Base-by-base conservation (phyloP, 345 rosid species). In the Kernera saxatilis region DNA sequence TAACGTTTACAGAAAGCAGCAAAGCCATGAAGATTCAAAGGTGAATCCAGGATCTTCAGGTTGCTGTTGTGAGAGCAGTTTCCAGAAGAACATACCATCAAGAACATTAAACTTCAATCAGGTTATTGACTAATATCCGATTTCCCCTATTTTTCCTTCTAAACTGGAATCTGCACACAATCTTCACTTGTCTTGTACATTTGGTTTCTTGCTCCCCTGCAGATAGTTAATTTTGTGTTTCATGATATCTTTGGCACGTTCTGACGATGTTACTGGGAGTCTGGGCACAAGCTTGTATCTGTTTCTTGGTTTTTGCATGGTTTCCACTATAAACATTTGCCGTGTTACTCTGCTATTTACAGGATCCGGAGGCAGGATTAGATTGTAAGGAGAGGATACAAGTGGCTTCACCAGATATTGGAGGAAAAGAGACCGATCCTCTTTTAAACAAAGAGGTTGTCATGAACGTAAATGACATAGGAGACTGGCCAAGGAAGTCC, bases 381-480 rank as follows among this genome's bases (percentile, higher is more conserved):
- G 66, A 46, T 61, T 67, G 62, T 19, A 54, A 72, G 43, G 64
- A 46, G 57, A 83, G 57, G 61, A 50, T 41, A 21, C 37, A 41
- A 22, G 39, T 53, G 17, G 53, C 67, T 74, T 79, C 23, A 63
- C 61, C 54, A n/a, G 72, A 52, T 33, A 18, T 6, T 15, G 63
- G 56, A 22, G 68, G 64, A 64, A 65, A 69, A 1, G 96, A 85
- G 39, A 70, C 67, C 2, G 81, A 74, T 52, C 82, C 89, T 2
- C 89, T 89, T 69, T 51, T 91, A 78, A 78, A 67, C 49, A 78
- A 53, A 62, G 91, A 88, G 56, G 77, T 78, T 8, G 77, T 83
- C 21, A 82, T 80, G 89, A 77, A 84, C 10, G 73, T 77, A 61
- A 80, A 71, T 64, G 81, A 44, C 67, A 12, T 46, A 17, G 77